Evolutionary conservation across 495 filamentous ascomycete species (phyloP).

Genomic region (Zalerion maritima): DNA sequence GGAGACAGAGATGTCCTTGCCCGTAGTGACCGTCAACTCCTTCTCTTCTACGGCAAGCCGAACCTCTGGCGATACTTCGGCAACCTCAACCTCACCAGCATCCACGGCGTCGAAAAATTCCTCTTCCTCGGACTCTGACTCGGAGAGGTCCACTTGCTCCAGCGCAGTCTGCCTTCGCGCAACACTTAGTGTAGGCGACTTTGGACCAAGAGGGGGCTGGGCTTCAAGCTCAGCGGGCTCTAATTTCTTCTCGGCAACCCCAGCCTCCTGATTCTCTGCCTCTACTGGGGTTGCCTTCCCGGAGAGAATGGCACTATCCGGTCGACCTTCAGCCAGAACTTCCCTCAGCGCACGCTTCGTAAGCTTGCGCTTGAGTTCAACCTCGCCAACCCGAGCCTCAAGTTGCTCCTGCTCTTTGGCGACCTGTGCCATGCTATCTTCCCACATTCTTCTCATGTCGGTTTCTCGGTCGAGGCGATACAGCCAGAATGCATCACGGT

Average conservation of each 20-base stretch:
- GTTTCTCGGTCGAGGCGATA: slow-evolving; percentile 81
- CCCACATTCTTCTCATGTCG: slow-evolving; percentile 85
- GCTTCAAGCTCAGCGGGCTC: slow-evolving; percentile 10
- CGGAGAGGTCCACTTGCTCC: slow-evolving; percentile 50
- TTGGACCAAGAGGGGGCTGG: slow-evolving; percentile 14
- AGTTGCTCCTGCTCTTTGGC: slow-evolving; percentile 86
- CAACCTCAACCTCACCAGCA: slow-evolving; percentile 75
- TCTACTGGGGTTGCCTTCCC: slow-evolving; percentile 4
- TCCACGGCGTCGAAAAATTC: slow-evolving; percentile 98
- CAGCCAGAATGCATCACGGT: slow-evolving; percentile 94
- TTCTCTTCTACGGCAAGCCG: slow-evolving; percentile 24
- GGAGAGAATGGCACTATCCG: slow-evolving; percentile 1
- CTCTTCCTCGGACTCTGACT: slow-evolving; percentile 74
- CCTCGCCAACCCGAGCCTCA: slow-evolving; percentile 73
- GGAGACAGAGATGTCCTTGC: slow-evolving; percentile 52
- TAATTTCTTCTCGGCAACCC: slow-evolving; percentile 13
- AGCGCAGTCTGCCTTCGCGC: slow-evolving; percentile 43
- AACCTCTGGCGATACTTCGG: slow-evolving; percentile 30
- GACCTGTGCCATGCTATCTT: slow-evolving; percentile 93
- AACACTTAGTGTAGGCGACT: slow-evolving; percentile 29
- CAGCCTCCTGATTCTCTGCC: slow-evolving; percentile 18
- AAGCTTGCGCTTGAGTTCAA: slow-evolving; percentile 74
- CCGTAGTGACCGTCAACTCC: slow-evolving; percentile 28
- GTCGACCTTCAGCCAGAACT: slow-evolving; percentile 56
- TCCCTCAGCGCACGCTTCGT: slow-evolving; percentile 85